A percentile compares a stretch with the other conserved stretches of the same genome.
Evolutionary conservation across 2,329 filamentous ascomycete species (phyloP).

Genomic region (Aspergillus sojae): DNA sequence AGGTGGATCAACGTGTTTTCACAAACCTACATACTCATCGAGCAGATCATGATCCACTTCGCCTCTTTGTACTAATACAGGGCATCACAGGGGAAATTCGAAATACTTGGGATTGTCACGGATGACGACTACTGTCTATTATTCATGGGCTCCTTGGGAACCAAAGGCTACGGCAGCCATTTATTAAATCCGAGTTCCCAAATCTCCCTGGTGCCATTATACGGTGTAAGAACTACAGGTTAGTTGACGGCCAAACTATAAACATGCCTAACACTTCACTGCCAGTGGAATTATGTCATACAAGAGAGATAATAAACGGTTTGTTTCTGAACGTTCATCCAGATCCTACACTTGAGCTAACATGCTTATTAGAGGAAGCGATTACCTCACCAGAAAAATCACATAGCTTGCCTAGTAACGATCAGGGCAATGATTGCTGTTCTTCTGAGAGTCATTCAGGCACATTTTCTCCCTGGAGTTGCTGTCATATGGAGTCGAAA

Average conservation of each 20-base stretch:
- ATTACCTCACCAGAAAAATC: not conserved
- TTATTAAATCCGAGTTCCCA: not conserved
- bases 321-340: not conserved
- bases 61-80: not conserved
- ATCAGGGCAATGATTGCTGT: not conserved
- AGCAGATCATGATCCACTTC: not conserved
- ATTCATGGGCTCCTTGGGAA: not conserved
- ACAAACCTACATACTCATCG: not conserved
- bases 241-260: not conserved
- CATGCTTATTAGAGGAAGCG: not conserved
- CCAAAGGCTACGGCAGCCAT: not conserved
- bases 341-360: not conserved
- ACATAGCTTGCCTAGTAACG: not conserved
- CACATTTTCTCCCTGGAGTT: not conserved
- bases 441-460: not conserved
- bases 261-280: not conserved
- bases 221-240: not conserved
- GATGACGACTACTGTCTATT: not conserved
- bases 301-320: not conserved
- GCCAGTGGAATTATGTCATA: not conserved
- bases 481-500: constrained; percentile 38
- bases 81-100: not conserved
- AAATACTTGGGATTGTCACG: not conserved
- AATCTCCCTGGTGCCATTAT: not conserved
- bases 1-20: not conserved